Base-by-base conservation (phyloP, 495 filamentous ascomycete genomes). In the Pseudoneurospora amorphoporcata region DNA sequence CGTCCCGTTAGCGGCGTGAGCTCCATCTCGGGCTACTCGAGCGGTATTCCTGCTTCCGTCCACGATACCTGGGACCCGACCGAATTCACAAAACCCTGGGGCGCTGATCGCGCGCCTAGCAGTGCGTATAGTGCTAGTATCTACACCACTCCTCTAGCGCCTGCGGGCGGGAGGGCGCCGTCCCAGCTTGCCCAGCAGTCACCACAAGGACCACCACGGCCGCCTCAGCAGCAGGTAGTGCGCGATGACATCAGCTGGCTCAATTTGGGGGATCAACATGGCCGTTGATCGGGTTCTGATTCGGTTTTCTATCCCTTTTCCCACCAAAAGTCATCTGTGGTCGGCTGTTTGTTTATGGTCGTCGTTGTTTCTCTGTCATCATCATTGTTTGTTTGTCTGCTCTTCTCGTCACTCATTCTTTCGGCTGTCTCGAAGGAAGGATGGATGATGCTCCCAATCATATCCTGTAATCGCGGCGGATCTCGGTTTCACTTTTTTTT, bases 161-260 rank as follows among this genome's bases (percentile, higher is more conserved):
- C 78, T 77, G 42, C 75, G 74, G 0, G 77, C 74, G 0, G 77
- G 70, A 19, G 75, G 75, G 23, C 77, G 8, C 75, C 68, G 69
- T 76, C 29, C 45, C 76, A 68, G 45, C 70, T 74, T 81, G 81
- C 41, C 81, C 78, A 73, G 69, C 81, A 19, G 35, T 37, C 35
- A 65, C 75, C 39, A n/a, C 73, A 78, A 79, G 82, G 53, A 81
- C 77, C 74, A 53, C 83, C 35, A 58, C 84, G 32, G 79, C 83
- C 76, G 70, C 72, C 74, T 0, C 68, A 70, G 32, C 75, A 75
- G 68, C 71, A 69, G 12, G 35, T 69, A 9, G 53, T 74, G 68
- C 70, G 79, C 8, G 79, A 80, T 37, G 91, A 94, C 79, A 91
- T 94, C 88, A 92, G 90, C 81, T 94, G 91, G 91, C 81, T 94